Conservation (phyloP, 805 yeast genomes). For the Lipomyces japonicus region DNA sequence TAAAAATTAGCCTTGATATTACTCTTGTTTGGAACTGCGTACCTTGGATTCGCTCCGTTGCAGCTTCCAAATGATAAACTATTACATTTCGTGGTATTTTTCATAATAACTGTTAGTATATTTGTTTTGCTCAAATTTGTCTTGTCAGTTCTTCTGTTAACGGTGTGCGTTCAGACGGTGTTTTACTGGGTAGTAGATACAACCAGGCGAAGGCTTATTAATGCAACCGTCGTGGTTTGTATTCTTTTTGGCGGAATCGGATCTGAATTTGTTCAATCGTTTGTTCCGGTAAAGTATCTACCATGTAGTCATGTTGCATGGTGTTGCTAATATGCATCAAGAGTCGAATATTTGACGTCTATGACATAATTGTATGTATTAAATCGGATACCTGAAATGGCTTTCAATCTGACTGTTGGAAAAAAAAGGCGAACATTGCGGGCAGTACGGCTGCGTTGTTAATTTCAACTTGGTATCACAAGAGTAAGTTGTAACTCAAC, state of each 20-base stretch:
- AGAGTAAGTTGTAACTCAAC: constrained; percentile 32
- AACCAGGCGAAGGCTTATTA: constrained; percentile 38
- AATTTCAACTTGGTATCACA: constrained; percentile 38
- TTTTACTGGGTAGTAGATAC: constrained; percentile 45
- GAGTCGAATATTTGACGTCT: constrained; percentile 39
- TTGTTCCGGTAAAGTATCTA: constrained; percentile 33
- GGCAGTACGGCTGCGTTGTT: constrained; percentile 38
- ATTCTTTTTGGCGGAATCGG: constrained; percentile 40
- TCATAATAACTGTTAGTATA: constrained; percentile 34
- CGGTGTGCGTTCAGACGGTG: constrained; percentile 25
- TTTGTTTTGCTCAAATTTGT: background rate
- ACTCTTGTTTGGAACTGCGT: constrained; percentile 29
- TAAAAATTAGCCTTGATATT: constrained; percentile 30
- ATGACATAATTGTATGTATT: constrained; percentile 38
- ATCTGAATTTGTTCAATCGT: constrained; percentile 40
- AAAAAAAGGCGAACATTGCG: constrained; percentile 35
- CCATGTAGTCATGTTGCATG: background rate
- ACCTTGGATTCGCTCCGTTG: constrained; percentile 37
- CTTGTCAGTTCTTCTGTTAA: background rate
- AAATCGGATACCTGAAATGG: background rate
- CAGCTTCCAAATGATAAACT: constrained; percentile 42
- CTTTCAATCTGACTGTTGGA: background rate
- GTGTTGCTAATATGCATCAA: constrained; percentile 1
- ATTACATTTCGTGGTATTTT: constrained; percentile 40
- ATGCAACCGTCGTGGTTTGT: constrained; percentile 38